Percentiles rank a stretch among this genome's conserved stretches.
phyloP scores from a whole-genome alignment of 2,329 filamentous ascomycete species.

The Basipetospora chlamydospora region DNA sequence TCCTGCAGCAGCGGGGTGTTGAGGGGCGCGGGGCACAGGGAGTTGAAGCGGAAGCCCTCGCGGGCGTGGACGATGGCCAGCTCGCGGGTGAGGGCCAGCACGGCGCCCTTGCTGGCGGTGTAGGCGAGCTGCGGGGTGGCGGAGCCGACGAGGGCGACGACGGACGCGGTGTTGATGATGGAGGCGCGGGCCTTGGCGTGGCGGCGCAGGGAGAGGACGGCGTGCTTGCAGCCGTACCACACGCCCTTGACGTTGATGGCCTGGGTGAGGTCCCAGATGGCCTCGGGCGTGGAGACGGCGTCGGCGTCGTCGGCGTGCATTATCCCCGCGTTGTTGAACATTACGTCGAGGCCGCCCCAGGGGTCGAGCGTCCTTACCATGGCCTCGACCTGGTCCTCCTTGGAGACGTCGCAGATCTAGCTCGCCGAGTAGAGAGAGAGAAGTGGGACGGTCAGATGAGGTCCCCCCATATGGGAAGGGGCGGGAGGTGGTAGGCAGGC shows the following conservation, averaged over 20 bases:
- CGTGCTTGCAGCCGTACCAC: constrained; percentile 93
- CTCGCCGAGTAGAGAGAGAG: too few species aligned
- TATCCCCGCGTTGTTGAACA: constrained; percentile 97
- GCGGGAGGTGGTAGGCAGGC: background rate
- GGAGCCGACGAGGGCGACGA: constrained; percentile 75
- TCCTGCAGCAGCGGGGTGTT: constrained; percentile 74
- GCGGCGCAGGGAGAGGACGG: constrained; percentile 64
- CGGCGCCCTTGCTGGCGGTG: constrained; percentile 86
- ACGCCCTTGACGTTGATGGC: constrained; percentile 95
- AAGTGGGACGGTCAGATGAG: constrained; percentile 1
- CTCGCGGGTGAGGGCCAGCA: constrained; percentile 79
- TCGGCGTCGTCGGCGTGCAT: constrained; percentile 78
- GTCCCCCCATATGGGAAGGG: background rate
- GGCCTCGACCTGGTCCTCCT: constrained; percentile 63
- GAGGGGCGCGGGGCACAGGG: constrained; percentile 75
- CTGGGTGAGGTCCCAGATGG: constrained; percentile 88
- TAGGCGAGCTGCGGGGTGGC: constrained; percentile 85
- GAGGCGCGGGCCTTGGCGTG: constrained; percentile 66
- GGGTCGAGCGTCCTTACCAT: constrained; percentile 61
- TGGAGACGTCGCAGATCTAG: constrained; percentile 58
- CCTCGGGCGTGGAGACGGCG: constrained; percentile 71
- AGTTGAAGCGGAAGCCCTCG: constrained; percentile 82
- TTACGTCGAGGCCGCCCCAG: constrained; percentile 80
- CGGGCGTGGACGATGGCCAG: constrained; percentile 83
- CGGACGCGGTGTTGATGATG: constrained; percentile 85